Evolutionary conservation across 192 early-diverging fungal species (phyloP).

Genomic region (Backusella luteola): DNA sequence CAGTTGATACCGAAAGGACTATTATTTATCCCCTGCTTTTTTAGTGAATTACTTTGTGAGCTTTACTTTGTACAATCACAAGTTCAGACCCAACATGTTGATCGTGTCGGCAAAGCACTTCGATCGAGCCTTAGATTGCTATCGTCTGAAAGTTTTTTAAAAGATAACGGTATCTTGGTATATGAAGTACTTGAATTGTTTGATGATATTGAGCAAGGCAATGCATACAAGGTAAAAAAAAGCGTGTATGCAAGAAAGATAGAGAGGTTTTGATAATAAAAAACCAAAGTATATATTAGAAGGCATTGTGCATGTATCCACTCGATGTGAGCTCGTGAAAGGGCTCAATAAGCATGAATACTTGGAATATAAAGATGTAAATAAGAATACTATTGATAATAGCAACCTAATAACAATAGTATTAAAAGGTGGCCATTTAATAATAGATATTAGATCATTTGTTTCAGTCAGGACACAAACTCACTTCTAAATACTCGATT

Average conservation of each 20-base stretch:
- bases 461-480: constrained; percentile 8
- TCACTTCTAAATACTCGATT: constrained; percentile 12
- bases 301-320: constrained; percentile 22
- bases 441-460: constrained; percentile 15
- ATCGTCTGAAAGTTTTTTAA: not conserved
- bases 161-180: not conserved
- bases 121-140: not conserved
- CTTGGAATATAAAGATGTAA: constrained; percentile 17
- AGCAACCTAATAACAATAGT: not conserved
- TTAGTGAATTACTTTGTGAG: constrained; percentile 5
- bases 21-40: not conserved
- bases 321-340: constrained; percentile 13
- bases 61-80: constrained; percentile 1
- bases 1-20: not conserved
- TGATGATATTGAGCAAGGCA: constrained; percentile 14
- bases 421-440: not conserved
- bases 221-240: constrained; percentile 7
- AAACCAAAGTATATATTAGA: constrained; percentile 17
- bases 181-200: constrained; percentile 8
- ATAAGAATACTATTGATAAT: no score
- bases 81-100: not conserved
- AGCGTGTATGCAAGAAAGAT: not conserved
- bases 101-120: not conserved
- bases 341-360: not conserved
- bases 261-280: not conserved